Evolutionary conservation across 2,329 filamentous ascomycete species (phyloP).

Genomic region (Gyromitra esculenta): DNA sequence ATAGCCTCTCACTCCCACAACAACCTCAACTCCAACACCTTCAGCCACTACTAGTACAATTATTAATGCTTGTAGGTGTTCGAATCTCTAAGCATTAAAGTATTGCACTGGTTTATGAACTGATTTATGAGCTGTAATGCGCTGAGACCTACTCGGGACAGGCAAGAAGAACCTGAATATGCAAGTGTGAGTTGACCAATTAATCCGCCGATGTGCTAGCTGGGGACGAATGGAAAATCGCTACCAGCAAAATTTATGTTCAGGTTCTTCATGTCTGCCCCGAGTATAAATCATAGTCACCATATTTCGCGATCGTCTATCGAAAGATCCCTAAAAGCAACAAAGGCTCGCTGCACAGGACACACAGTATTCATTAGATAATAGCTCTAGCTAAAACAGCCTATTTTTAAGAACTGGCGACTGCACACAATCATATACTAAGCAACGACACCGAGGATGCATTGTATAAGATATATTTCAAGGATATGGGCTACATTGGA

Average conservation of each 20-base stretch:
- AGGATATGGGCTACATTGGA: constrained; percentile 67
- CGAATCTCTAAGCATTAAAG: not conserved
- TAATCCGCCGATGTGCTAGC: too few relatives aligned
- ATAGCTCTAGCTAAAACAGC: not conserved
- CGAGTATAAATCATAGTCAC: too few relatives aligned
- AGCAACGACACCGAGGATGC: constrained; percentile 68
- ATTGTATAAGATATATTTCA: constrained; percentile 74
- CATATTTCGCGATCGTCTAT: constrained; percentile 64
- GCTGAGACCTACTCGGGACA: constrained; percentile 57
- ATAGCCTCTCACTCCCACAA: constrained; percentile 3
- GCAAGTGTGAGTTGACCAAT: too few relatives aligned
- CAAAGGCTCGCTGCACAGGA: constrained; percentile 57
- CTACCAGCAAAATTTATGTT: too few relatives aligned
- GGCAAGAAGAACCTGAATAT: too few relatives aligned
- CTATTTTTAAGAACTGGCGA: constrained; percentile 21
- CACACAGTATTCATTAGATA: not conserved
- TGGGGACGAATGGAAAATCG: too few relatives aligned
- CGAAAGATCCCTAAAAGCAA: constrained; percentile 68
- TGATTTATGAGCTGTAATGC: constrained; percentile 29
- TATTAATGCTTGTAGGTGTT: constrained; percentile 18
- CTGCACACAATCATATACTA: constrained; percentile 60
- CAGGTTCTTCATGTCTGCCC: too few relatives aligned
- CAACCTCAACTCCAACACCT: not conserved
- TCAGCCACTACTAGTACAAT: not conserved
- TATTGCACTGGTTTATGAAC: not conserved